Conservation (phyloP, 108 stramenopile species). For the Aurantiochytrium sp. region DNA sequence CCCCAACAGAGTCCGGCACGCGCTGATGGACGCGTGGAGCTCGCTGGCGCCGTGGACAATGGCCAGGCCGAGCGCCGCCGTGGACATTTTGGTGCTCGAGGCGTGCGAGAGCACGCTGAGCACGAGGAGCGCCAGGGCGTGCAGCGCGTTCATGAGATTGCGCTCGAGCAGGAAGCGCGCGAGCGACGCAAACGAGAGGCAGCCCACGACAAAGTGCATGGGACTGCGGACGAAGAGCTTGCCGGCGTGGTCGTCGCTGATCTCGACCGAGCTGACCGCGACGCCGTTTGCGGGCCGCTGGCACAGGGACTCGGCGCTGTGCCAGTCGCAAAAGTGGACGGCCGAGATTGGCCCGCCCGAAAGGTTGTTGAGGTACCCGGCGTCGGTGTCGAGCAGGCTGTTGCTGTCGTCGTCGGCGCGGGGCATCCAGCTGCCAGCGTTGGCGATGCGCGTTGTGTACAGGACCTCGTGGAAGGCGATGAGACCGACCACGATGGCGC, state of each 20-base stretch:
- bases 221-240: neutral
- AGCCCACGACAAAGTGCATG: slow-evolving; percentile 15
- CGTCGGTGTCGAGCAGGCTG: neutral
- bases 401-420: neutral
- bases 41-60: slow-evolving; percentile 20
- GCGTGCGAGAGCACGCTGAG: neutral
- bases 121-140: neutral
- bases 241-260: neutral
- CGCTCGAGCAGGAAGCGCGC: neutral
- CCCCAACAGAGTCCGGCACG: neutral
- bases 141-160: neutral
- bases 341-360: neutral
- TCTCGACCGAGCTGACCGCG: neutral
- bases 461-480: slow-evolving; percentile 13
- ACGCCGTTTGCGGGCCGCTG: neutral
- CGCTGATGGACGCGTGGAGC: neutral
- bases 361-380: neutral
- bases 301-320: neutral
- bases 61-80: neutral
- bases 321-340: slow-evolving; percentile 18
- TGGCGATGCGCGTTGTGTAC: neutral
- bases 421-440: neutral
- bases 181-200: neutral
- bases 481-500: neutral
- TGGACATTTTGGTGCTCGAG: neutral